Conservation (phyloP, 345 rosid species). For the Fremontodendron californicum region DNA sequence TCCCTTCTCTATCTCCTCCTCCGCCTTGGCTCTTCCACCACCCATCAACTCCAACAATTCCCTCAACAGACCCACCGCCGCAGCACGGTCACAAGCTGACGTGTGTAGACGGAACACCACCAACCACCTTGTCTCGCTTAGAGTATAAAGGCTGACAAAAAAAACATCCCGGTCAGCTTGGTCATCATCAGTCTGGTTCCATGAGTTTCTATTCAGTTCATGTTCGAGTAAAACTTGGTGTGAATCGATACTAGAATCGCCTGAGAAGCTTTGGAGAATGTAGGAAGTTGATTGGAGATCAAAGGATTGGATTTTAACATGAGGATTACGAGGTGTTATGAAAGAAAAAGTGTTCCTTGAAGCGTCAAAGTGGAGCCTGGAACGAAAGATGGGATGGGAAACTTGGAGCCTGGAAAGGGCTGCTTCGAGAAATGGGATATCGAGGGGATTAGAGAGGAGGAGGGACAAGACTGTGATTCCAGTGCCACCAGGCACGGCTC, state of each 20-base stretch:
- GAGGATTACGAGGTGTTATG: constrained; percentile 40
- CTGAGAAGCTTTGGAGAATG: constrained; percentile 28
- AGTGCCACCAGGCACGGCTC: constrained; percentile 73
- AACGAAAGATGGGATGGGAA: constrained; percentile 69
- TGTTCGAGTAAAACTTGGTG: constrained; percentile 59
- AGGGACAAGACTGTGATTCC: constrained; percentile 78
- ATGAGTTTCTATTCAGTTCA: constrained; percentile 62
- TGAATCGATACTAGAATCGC: constrained; percentile 20
- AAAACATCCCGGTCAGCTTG: constrained; percentile 36
- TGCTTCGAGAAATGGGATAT: constrained; percentile 38
- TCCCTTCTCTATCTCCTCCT: constrained; percentile 16
- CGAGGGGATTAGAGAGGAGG: constrained; percentile 40
- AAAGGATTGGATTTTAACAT: constrained; percentile 40
- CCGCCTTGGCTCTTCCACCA: constrained; percentile 14
- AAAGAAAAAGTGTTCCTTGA: constrained; percentile 49
- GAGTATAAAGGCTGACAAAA: constrained; percentile 46
- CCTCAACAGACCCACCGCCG: constrained; percentile 55
- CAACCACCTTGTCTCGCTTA: constrained; percentile 39
- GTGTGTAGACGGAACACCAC: constrained; percentile 64
- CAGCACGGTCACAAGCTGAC: constrained; percentile 62
- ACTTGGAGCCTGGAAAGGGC: constrained; percentile 57
- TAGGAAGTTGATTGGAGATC: constrained; percentile 51
- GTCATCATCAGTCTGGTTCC: constrained; percentile 30
- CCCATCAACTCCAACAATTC: constrained; percentile 39
- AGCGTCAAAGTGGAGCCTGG: constrained; percentile 53